Percentiles rank a stretch among this genome's conserved stretches.
Conservation (phyloP, 1,284 basidiomycete genomes). For the Cerioporus squamosus region DNA sequence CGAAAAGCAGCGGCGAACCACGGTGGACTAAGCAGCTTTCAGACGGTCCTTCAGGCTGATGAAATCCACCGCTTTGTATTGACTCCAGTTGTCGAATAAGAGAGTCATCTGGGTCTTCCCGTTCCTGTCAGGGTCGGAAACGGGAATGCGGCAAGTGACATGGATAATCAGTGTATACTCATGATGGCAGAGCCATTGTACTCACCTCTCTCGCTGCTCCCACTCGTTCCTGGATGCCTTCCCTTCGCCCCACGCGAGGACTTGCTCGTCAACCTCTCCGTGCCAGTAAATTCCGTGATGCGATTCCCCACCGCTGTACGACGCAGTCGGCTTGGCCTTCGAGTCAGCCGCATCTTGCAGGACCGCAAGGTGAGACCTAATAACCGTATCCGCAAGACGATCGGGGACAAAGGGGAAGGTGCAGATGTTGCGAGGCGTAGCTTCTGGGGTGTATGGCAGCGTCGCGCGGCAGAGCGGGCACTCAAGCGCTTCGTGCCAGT, state of each 20-base stretch:
- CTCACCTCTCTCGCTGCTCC: constrained; percentile 22
- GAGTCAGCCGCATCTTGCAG: constrained; percentile 29
- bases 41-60: constrained; percentile 22
- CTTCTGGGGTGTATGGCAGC: constrained; percentile 53
- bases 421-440: constrained; percentile 48
- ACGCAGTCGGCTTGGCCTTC: neutral
- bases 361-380: constrained; percentile 52
- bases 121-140: constrained; percentile 5
- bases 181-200: neutral
- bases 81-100: constrained; percentile 19
- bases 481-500: constrained; percentile 67
- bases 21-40: neutral
- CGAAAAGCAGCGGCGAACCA: no score
- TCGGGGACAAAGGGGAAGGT: constrained; percentile 68
- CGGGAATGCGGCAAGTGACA: neutral
- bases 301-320: neutral
- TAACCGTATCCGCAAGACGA: constrained; percentile 52
- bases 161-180: neutral
- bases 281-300: neutral
- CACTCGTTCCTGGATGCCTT: constrained; percentile 23
- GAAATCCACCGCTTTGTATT: constrained; percentile 17
- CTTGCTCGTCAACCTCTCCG: constrained; percentile 3
- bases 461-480: constrained; percentile 67
- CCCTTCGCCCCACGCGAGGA: constrained; percentile 18
- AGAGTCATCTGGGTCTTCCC: constrained; percentile 23